Evolutionary conservation across 2,329 filamentous ascomycete species (phyloP).

Genomic region (Apiospora pterosperma): DNA sequence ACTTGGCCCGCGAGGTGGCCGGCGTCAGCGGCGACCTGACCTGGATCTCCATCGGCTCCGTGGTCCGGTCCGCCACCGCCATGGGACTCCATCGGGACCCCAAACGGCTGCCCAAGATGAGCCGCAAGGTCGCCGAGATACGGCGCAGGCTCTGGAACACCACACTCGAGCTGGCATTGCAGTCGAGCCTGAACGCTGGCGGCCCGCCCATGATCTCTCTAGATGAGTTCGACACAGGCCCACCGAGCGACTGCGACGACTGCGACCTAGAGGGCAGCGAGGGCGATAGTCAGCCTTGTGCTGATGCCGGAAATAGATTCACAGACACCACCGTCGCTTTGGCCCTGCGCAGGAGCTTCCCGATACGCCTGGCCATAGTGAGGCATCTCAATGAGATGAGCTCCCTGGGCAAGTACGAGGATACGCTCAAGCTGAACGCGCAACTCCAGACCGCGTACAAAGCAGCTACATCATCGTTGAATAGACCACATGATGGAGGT

Average conservation of each 20-base stretch:
- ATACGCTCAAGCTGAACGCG: slow-evolving; percentile 40
- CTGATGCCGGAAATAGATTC: slow-evolving; percentile 29
- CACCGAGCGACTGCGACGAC: slow-evolving; percentile 48
- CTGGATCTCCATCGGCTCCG: slow-evolving; percentile 48
- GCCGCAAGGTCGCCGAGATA: slow-evolving; percentile 46
- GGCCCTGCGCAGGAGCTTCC: slow-evolving; percentile 40
- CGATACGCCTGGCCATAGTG: slow-evolving; percentile 37
- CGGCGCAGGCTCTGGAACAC: slow-evolving; percentile 51
- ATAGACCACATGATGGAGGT: slow-evolving; percentile 14
- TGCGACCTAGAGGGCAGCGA: slow-evolving; percentile 35
- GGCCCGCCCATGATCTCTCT: slow-evolving; percentile 41
- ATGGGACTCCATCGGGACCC: slow-evolving; percentile 60
- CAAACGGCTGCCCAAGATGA: slow-evolving; percentile 44
- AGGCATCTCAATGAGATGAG: slow-evolving; percentile 41
- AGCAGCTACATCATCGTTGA: slow-evolving; percentile 31
- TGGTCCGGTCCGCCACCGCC: slow-evolving; percentile 52
- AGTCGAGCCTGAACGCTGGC: slow-evolving; percentile 42
- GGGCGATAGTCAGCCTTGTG: slow-evolving; percentile 54
- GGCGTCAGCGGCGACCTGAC: slow-evolving; percentile 46
- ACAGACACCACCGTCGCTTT: slow-evolving; percentile 51
- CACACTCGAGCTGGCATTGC: slow-evolving; percentile 43
- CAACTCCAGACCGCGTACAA: slow-evolving; percentile 42
- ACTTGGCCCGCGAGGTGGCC: slow-evolving; percentile 45
- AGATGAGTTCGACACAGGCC: slow-evolving; percentile 44
- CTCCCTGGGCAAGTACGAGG: slow-evolving; percentile 36